Evolutionary conservation across 1,284 basidiomycete genomes (phyloP).

Genomic region (Cryptococcus maquisensis): DNA sequence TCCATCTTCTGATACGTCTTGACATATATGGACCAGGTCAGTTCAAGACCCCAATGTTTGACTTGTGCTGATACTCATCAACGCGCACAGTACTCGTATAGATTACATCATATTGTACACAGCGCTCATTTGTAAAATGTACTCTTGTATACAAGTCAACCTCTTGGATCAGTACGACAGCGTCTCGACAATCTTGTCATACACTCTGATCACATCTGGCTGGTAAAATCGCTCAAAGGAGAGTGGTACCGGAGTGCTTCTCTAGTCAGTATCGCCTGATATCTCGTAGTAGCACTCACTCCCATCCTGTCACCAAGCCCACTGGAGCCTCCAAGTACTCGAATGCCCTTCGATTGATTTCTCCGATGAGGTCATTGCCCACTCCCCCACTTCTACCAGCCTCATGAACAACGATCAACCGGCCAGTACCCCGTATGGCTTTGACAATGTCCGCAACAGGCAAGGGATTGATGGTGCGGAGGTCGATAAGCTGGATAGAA

Average conservation of each 20-base stretch:
- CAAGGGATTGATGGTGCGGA: slow-evolving; percentile 85
- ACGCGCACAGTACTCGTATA: too few species aligned
- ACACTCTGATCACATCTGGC: slow-evolving; percentile 73
- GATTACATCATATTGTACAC: too few species aligned
- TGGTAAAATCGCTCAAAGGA: slow-evolving; percentile 87
- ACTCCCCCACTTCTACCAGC: slow-evolving; percentile 77
- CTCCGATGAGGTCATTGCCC: slow-evolving; percentile 81
- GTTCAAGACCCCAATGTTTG: not conserved
- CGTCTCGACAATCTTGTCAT: slow-evolving; percentile 80
- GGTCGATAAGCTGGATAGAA: slow-evolving; percentile 77
- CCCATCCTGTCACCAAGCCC: slow-evolving; percentile 82
- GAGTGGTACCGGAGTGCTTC: slow-evolving; percentile 72
- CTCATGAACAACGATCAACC: slow-evolving; percentile 86
- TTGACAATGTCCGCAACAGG: slow-evolving; percentile 75
- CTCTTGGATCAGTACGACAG: slow-evolving; percentile 58
- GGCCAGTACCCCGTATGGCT: slow-evolving; percentile 74
- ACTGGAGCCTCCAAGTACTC: slow-evolving; percentile 81
- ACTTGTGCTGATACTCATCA: not conserved
- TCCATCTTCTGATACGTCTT: slow-evolving; percentile 1
- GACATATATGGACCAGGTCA: too few species aligned
- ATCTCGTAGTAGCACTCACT: slow-evolving; percentile 58
- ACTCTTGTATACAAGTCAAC: too few species aligned
- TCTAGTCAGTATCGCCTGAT: slow-evolving; percentile 5
- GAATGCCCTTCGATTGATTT: slow-evolving; percentile 80
- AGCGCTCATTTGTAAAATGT: too few species aligned